Base-by-base conservation (phyloP, 345 rosid species). In the Eutrema heterophyllum region DNA sequence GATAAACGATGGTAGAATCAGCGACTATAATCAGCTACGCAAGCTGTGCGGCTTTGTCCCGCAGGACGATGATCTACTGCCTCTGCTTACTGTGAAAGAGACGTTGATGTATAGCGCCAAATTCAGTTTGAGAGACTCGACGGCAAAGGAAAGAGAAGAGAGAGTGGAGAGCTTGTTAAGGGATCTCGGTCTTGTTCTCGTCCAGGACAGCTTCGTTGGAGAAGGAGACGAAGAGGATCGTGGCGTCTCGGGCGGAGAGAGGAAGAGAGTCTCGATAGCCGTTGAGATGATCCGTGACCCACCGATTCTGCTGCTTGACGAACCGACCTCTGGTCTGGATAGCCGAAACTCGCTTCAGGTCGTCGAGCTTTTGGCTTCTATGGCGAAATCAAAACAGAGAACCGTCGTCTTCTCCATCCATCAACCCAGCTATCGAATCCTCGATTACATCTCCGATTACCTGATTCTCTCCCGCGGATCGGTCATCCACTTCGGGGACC, bases 241-340 rank as follows among this genome's bases (percentile, higher is more conserved):
- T 46, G 97, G 97, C 16, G 88, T 94, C 0, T 89, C 98, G 0
- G 96, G 98, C 0, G 97, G 97, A 36, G 95, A 94, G 56, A 39
- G 96, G 49, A 83, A 89, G 75, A 83, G 98, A 74, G 96, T 94
- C 5, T 91, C 97, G 0, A 87, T 94, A 39, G 98, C 92, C 9
- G 86, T 89, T 14, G 98, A 94, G 53, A 81, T 91, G 82, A 93
- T 93, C 46, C 91, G 89, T 14, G 89, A 89, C 58, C 96, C 98
- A 3, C 80, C 89, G 0, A 79, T 94, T 67, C 73, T 94, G 57
- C 83, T 94, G 50, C 84, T 94, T 11, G 97, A 94, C 50, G 98
- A 94, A 72, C 96, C 97, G 16, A 94, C 98, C 15, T 91, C 96
- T 3, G 98, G 98, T 50, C 80, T 93, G 9, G 98, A 89, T 70